Conservation (phyloP, 1,139 yeast species). For the Arxiozyma slooffiae region DNA sequence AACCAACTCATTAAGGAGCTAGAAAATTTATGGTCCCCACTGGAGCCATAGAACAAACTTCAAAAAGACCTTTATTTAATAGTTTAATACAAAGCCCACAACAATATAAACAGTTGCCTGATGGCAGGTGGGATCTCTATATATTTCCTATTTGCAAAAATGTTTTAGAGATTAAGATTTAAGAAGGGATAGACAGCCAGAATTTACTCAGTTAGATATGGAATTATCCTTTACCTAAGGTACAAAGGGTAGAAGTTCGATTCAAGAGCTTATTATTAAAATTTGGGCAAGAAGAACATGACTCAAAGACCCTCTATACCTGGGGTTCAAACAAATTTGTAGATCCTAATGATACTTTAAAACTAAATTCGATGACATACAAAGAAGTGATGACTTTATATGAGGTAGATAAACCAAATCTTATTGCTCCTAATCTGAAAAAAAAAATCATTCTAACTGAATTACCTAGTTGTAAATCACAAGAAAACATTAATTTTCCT, state of each 20-base stretch:
- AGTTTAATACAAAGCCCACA: slow-evolving; percentile 97
- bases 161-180: slow-evolving; percentile 95
- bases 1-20: slow-evolving; percentile 97
- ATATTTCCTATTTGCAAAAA: slow-evolving; percentile 82
- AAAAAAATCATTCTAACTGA: background rate
- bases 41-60: slow-evolving; percentile 30
- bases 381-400: slow-evolving; percentile 57
- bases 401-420: slow-evolving; percentile 94
- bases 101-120: slow-evolving; percentile 83
- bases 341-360: background rate
- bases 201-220: slow-evolving; percentile 88
- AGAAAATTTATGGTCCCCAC: slow-evolving; percentile 92
- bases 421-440: slow-evolving; percentile 44
- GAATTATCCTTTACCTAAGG: slow-evolving; percentile 81
- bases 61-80: slow-evolving; percentile 48
- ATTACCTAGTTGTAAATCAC: slow-evolving; percentile 14
- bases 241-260: slow-evolving; percentile 54
- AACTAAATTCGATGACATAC: slow-evolving; percentile 39
- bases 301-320: background rate
- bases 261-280: slow-evolving; percentile 46
- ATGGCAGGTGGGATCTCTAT: slow-evolving; percentile 88
- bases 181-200: slow-evolving; percentile 92
- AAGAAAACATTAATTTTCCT: slow-evolving; percentile 36
- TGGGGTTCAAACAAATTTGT: slow-evolving; percentile 32
- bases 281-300: slow-evolving; percentile 39